Conservation (phyloP, 2,329 filamentous ascomycete species). For the Trichoderma polysporum region DNA sequence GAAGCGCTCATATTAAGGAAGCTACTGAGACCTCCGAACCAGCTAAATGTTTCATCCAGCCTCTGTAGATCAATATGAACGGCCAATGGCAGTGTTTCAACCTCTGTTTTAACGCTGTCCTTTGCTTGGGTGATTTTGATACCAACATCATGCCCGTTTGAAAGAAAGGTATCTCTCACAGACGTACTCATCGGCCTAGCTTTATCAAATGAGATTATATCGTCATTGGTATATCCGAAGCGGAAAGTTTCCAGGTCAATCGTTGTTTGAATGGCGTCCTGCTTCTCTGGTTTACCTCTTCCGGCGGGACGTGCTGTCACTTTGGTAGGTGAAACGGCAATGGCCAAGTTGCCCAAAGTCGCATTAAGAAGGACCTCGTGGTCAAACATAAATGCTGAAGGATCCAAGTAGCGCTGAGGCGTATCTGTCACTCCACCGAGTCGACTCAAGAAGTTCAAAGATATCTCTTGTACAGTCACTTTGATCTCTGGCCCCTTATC, state of each 20-base stretch:
- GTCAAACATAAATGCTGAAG: slow-evolving; percentile 41
- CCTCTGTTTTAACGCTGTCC: slow-evolving; percentile 53
- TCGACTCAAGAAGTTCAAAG: slow-evolving; percentile 56
- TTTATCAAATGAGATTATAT: slow-evolving; percentile 63
- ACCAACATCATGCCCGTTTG: slow-evolving; percentile 57
- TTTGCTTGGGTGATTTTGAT: slow-evolving; percentile 50
- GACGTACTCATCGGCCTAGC: slow-evolving; percentile 58
- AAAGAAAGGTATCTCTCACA: slow-evolving; percentile 57
- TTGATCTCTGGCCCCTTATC: slow-evolving; percentile 41
- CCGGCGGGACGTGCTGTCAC: slow-evolving; percentile 17
- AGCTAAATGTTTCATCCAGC: slow-evolving; percentile 81
- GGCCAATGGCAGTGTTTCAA: slow-evolving; percentile 75
- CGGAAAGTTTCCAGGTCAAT: slow-evolving; percentile 57
- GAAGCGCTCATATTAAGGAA: slow-evolving; percentile 87
- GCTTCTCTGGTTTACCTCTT: slow-evolving; percentile 30
- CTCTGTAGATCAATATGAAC: slow-evolving; percentile 74
- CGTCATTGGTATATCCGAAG: slow-evolving; percentile 62
- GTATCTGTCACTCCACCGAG: slow-evolving; percentile 53
- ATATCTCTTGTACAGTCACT: slow-evolving; percentile 49
- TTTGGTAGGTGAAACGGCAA: slow-evolving; percentile 30
- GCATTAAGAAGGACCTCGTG: slow-evolving; percentile 54
- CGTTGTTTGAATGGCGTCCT: slow-evolving; percentile 33
- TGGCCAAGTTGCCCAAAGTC: slow-evolving; percentile 45
- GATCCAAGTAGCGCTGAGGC: slow-evolving; percentile 45
- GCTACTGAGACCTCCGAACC: slow-evolving; percentile 89